A percentile compares a stretch with the other conserved stretches of the same genome.
Conservation (phyloP, 2,329 filamentous ascomycete species). For the Seiridium cupressi region DNA sequence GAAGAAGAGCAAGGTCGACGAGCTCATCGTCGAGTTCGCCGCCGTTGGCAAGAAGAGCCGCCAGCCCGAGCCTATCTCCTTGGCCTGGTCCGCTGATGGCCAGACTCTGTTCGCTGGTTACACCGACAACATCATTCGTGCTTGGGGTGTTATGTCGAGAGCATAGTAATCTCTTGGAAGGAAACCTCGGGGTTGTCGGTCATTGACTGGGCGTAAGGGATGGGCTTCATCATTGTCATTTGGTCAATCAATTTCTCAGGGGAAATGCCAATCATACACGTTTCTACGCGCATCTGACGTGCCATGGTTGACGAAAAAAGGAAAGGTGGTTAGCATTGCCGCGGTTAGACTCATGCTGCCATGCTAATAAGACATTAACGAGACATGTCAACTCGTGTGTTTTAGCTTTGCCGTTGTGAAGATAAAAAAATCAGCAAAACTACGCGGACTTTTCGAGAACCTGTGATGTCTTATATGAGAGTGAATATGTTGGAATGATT, state of each 20-base stretch:
- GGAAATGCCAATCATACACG: slow-evolving; percentile 8
- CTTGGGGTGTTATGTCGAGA: slow-evolving; percentile 96
- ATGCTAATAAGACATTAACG: slow-evolving; percentile 5
- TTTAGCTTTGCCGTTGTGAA: slow-evolving; percentile 8
- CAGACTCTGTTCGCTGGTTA: slow-evolving; percentile 99
- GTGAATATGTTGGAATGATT: too few species aligned
- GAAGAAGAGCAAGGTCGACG: slow-evolving; percentile 99
- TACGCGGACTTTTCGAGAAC: neutral
- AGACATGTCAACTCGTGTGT: neutral
- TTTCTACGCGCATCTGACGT: slow-evolving; percentile 1
- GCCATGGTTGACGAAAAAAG: slow-evolving; percentile 9
- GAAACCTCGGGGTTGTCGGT: slow-evolving; percentile 4
- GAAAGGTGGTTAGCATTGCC: slow-evolving; percentile 6
- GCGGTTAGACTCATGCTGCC: slow-evolving; percentile 1
- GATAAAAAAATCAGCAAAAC: slow-evolving; percentile 8
- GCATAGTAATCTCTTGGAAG: slow-evolving; percentile 50
- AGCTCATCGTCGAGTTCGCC: slow-evolving; percentile 98
- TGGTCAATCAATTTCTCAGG: slow-evolving; percentile 9
- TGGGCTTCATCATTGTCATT: slow-evolving; percentile 13
- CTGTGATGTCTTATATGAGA: neutral
- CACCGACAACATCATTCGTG: slow-evolving; percentile 99
- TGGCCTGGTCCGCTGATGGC: slow-evolving; percentile 97
- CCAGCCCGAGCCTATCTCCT: slow-evolving; percentile 95
- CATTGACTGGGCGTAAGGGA: slow-evolving; percentile 13
- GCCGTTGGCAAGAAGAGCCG: slow-evolving; percentile 98